Percentiles rank a stretch among this genome's conserved stretches.
Evolutionary conservation across 2,329 filamentous ascomycete genomes (phyloP).

Genomic region (Neoarthrinium moseri): DNA sequence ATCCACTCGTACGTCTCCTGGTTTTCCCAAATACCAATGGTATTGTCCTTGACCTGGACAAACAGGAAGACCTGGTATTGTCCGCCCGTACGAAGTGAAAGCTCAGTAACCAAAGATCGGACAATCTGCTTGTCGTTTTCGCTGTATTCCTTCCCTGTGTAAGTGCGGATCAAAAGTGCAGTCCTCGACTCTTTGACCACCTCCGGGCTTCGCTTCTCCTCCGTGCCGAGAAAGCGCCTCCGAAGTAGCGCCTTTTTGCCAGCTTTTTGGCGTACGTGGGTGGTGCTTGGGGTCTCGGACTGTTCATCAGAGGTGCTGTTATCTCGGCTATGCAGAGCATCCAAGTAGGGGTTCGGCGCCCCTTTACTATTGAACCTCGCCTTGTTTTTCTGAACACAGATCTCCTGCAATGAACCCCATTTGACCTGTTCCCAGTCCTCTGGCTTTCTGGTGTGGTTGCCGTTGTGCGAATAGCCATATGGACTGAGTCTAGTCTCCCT

Average conservation of each 20-base stretch:
- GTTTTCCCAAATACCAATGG: conserved; percentile 58
- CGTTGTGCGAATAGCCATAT: conserved; percentile 56
- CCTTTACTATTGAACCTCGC: conserved; percentile 55
- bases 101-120: conserved; percentile 75
- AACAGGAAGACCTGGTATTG: conserved; percentile 80
- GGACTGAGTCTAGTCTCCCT: conserved; percentile 67
- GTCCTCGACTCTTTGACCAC: conserved; percentile 53
- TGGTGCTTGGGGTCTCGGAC: not conserved
- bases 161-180: conserved; percentile 74
- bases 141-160: conserved; percentile 72
- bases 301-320: no score
- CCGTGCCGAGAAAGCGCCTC: not conserved
- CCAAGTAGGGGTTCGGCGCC: conserved; percentile 41
- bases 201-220: conserved; percentile 11
- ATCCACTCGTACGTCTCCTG: conserved; percentile 57
- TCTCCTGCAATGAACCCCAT: conserved; percentile 70
- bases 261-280: not conserved
- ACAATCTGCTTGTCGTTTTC: conserved; percentile 78
- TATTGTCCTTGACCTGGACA: conserved; percentile 71
- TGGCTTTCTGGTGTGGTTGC: conserved; percentile 41
- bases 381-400: conserved; percentile 65
- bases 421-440: conserved; percentile 63
- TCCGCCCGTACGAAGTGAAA: conserved; percentile 72
- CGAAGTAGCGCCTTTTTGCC: not conserved
- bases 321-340: conserved; percentile 8